Evolutionary conservation across 805 yeast genomes (phyloP), one percentile per base, ranked within the genome.

Genomic region (Wickerhamomyces xylosicus): DNA sequence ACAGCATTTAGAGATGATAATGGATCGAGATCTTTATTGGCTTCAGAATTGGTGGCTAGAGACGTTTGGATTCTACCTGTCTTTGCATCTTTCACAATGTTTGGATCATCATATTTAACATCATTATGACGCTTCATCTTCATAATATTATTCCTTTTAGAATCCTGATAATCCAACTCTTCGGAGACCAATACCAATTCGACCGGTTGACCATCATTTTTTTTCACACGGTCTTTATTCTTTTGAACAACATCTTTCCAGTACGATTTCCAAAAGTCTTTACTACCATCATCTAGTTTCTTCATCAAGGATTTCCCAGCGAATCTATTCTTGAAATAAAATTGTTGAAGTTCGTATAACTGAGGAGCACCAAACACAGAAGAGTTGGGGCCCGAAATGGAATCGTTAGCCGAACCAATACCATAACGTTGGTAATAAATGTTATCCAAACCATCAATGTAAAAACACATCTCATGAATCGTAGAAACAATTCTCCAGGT

Each of bases 401-500:
- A 34, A 2, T 45, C 46, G 16, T 48, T 52, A 16, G 59, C 50
- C 10, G 58, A 56, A 0, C 77, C 74, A 19, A 68, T 66, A 1
- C 75, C 70, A 50, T 66, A 72, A 21, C 58, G 52, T 18, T 57
- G 53, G 11, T 62, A 57, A 37, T 69, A 70, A 0, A 51, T 40
- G 3, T 53, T 53, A 0, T 79, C 74, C 9, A 78, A 48, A 4
- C 68, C 69, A 1, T 55, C 22, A 3, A 78, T 61, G 48, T 61
- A 77, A 42, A 71, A 77, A 22, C 67, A 67, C 84, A 80, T 79
- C 53, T 80, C 87, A 53, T 80, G 87, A 17, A 75, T 56, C 3
- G 71, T 60, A 2, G 83, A 65, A 1, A 69, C 65, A 0, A 75
- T 66, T 49, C 75, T 62, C 86, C 86, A 80, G 29, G 71, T 56